phyloP scores from a whole-genome alignment of 2,329 filamentous ascomycete genomes.

The Neofusicoccum kwambonambiense region DNA sequence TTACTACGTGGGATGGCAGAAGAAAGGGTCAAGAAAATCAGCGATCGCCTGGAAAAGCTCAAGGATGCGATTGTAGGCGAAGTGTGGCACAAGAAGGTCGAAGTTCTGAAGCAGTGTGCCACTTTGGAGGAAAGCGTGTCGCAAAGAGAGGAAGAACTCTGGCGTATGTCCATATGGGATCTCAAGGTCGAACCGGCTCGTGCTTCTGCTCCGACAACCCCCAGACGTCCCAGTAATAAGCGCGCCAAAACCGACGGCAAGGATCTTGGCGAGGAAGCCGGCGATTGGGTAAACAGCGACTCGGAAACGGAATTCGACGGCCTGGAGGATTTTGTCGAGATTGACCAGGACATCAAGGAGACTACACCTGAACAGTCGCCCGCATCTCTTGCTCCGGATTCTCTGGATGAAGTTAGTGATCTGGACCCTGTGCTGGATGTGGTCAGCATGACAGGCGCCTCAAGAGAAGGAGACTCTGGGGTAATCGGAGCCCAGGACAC shows the following conservation, averaged over 20 bases:
- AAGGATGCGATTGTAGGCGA: constrained; percentile 53
- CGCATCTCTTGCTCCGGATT: background rate
- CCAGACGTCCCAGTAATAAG: background rate
- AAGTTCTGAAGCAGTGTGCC: constrained; percentile 57
- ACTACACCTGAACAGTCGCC: background rate
- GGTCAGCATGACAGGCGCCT: background rate
- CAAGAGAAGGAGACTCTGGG: background rate
- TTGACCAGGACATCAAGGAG: constrained; percentile 20
- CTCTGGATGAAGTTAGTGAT: background rate
- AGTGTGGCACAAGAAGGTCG: constrained; percentile 52
- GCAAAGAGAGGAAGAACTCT: constrained; percentile 55
- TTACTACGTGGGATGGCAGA: constrained; percentile 48
- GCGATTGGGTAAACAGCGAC: constrained; percentile 46
- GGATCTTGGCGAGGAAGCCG: constrained; percentile 37
- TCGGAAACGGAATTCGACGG: constrained; percentile 41
- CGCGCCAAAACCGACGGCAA: background rate
- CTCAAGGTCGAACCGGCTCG: constrained; percentile 23
- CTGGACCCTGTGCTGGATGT: background rate
- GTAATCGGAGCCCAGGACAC: background rate
- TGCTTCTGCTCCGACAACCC: background rate
- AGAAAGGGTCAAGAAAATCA: constrained; percentile 43
- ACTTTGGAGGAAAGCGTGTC: constrained; percentile 65
- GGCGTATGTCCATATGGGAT: constrained; percentile 46
- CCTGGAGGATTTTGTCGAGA: constrained; percentile 52
- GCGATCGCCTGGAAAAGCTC: constrained; percentile 56